Percentiles rank a stretch among this genome's conserved stretches.
phyloP scores from a whole-genome alignment of 495 filamentous ascomycete genomes.

The Cladorrhinum samala region DNA sequence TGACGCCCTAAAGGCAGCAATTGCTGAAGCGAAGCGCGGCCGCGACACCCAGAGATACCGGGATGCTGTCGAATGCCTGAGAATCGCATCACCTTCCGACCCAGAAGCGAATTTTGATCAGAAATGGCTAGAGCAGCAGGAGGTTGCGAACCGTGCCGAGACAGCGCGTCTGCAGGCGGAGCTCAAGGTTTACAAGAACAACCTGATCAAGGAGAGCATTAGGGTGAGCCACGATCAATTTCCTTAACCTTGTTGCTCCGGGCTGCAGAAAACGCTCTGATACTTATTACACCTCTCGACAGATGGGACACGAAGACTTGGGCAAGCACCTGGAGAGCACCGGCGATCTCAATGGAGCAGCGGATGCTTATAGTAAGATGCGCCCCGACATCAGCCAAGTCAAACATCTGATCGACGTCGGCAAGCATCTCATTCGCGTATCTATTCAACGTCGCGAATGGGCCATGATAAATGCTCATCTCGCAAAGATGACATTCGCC shows the following conservation, averaged over 20 bases:
- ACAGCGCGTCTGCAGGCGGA: slow-evolving; percentile 71
- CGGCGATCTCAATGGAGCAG: slow-evolving; percentile 34
- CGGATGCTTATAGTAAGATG: slow-evolving; percentile 41
- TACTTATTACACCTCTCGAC: not conserved
- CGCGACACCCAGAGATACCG: slow-evolving; percentile 68
- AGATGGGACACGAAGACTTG: slow-evolving; percentile 47
- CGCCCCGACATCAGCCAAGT: slow-evolving; percentile 40
- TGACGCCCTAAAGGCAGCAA: slow-evolving; percentile 75
- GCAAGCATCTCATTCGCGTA: slow-evolving; percentile 38
- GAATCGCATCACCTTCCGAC: slow-evolving; percentile 58
- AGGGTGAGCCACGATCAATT: slow-evolving; percentile 45
- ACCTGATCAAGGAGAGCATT: slow-evolving; percentile 95
- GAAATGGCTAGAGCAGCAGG: slow-evolving; percentile 61
- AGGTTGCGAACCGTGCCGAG: slow-evolving; percentile 57
- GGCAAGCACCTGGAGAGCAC: slow-evolving; percentile 41
- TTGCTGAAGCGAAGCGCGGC: slow-evolving; percentile 69
- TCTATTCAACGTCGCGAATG: slow-evolving; percentile 41
- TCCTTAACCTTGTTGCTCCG: not conserved
- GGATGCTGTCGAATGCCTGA: slow-evolving; percentile 58
- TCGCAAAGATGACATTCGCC: slow-evolving; percentile 55
- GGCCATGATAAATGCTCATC: slow-evolving; percentile 54
- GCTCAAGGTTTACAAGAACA: slow-evolving; percentile 92
- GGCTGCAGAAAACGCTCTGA: slow-evolving; percentile 4
- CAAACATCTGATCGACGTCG: slow-evolving; percentile 38
- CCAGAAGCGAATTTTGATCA: slow-evolving; percentile 59